phyloP scores from a whole-genome alignment of 805 yeast genomes.

The Hanseniaspora singularis region DNA sequence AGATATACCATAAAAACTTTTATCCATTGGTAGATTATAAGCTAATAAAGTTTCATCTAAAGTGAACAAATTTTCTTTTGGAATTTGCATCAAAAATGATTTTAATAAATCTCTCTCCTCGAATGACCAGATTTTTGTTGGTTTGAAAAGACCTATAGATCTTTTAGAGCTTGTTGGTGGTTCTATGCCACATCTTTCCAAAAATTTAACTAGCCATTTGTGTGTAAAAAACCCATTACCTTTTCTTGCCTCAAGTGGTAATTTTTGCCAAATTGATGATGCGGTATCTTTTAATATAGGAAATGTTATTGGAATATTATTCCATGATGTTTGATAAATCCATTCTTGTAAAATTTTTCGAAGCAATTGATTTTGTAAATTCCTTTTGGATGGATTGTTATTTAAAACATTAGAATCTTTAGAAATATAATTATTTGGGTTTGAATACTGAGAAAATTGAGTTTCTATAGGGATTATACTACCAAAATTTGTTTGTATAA shows the following conservation, averaged over 20 bases:
- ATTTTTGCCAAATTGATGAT: slow-evolving; percentile 47
- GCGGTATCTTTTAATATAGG: slow-evolving; percentile 56
- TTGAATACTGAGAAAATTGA: too few species aligned
- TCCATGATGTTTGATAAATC: slow-evolving; percentile 59
- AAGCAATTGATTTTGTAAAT: slow-evolving; percentile 43
- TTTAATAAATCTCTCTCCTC: slow-evolving; percentile 45
- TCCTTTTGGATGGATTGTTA: slow-evolving; percentile 30
- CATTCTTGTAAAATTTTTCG: slow-evolving; percentile 55
- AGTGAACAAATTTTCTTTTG: slow-evolving; percentile 44
- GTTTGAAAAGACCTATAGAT: slow-evolving; percentile 38
- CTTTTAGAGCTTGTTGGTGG: slow-evolving; percentile 36
- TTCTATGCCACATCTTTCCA: slow-evolving; percentile 19
- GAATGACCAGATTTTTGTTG: slow-evolving; percentile 48
- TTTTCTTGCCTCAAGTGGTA: slow-evolving; percentile 43
- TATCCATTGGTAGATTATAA: slow-evolving; percentile 49
- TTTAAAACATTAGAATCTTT: not conserved
- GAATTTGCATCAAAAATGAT: slow-evolving; percentile 34
- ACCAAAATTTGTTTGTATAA: too few species aligned
- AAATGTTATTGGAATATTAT: slow-evolving; percentile 49
- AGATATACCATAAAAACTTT: slow-evolving; percentile 36
- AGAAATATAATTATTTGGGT: not conserved
- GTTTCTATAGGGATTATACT: too few species aligned
- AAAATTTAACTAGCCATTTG: slow-evolving; percentile 42
- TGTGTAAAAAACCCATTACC: slow-evolving; percentile 56
- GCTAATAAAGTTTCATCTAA: slow-evolving; percentile 50